Percentiles rank a stretch among this genome's conserved stretches.
Evolutionary conservation across 179 eudicot genomes (phyloP).

Genomic region (Vitellaria paradoxa): DNA sequence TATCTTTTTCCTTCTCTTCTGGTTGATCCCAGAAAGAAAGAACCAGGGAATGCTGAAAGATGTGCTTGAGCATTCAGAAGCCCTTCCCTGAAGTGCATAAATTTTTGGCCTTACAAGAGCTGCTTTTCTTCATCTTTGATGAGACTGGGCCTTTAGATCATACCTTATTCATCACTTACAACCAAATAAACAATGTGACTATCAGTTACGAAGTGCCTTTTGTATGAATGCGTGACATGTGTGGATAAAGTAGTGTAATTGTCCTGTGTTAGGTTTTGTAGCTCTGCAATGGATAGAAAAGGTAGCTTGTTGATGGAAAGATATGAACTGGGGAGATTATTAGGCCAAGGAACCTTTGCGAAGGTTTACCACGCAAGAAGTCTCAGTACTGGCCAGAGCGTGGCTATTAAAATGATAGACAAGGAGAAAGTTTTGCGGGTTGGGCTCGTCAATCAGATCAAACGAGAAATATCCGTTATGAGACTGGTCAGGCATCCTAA

Average conservation of each 20-base stretch:
- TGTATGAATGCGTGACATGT: background rate
- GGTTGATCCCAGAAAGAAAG: slow-evolving; percentile 4
- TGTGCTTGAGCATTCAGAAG: slow-evolving; percentile 14
- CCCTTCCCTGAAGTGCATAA: slow-evolving; percentile 4
- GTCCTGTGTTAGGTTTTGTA: background rate
- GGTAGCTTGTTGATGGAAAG: slow-evolving; percentile 29
- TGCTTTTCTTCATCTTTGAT: slow-evolving; percentile 10
- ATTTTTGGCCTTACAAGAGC: slow-evolving; percentile 3
- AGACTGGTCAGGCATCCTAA: slow-evolving; percentile 35
- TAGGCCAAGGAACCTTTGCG: slow-evolving; percentile 39
- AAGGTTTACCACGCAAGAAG: slow-evolving; percentile 33
- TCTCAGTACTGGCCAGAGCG: slow-evolving; percentile 28
- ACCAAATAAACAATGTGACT: background rate
- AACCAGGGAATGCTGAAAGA: slow-evolving; percentile 28
- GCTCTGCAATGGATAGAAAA: slow-evolving; percentile 18
- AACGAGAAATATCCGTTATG: slow-evolving; percentile 42
- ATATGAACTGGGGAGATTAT: slow-evolving; percentile 35
- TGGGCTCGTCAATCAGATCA: slow-evolving; percentile 32
- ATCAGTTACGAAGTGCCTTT: background rate
- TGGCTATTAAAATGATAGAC: slow-evolving; percentile 36
- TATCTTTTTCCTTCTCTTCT: background rate
- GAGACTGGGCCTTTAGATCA: slow-evolving; percentile 4
- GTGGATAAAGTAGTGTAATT: background rate
- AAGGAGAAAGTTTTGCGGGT: slow-evolving; percentile 31
- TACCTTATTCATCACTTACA: background rate